Evolutionary conservation across 768 basidiomycete genomes (phyloP).

Genomic region (Pisolithus microcarpus): DNA sequence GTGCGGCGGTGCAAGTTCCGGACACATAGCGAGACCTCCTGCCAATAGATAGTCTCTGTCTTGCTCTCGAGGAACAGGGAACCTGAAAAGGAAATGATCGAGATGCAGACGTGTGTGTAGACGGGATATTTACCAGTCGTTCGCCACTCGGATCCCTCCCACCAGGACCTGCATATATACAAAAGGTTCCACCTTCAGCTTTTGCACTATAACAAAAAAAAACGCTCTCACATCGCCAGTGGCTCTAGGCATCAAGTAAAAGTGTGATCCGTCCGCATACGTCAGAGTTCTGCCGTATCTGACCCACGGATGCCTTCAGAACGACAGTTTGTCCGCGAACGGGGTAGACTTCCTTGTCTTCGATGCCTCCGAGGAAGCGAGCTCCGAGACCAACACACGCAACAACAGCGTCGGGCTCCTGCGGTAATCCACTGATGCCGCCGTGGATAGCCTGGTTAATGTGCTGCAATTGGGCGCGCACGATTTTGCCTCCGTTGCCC

Average conservation of each 20-base stretch:
- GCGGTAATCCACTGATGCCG: slow-evolving; percentile 23
- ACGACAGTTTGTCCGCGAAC: slow-evolving; percentile 41
- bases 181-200: background rate
- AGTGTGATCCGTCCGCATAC: slow-evolving; percentile 22
- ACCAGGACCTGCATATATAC: slow-evolving; percentile 38
- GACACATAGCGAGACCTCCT: slow-evolving; percentile 43
- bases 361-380: slow-evolving; percentile 43
- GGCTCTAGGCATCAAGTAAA: slow-evolving; percentile 31
- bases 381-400: slow-evolving; percentile 67
- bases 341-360: slow-evolving; percentile 42
- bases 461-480: slow-evolving; percentile 59
- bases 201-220: background rate
- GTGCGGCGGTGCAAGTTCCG: slow-evolving; percentile 52
- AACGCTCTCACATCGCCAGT: slow-evolving; percentile 34
- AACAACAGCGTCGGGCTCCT: slow-evolving; percentile 40
- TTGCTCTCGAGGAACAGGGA: slow-evolving; percentile 56
- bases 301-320: slow-evolving; percentile 44
- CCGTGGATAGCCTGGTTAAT: slow-evolving; percentile 65
- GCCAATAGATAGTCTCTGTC: slow-evolving; percentile 54
- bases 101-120: no score
- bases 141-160: slow-evolving; percentile 48
- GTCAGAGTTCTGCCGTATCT: slow-evolving; percentile 29
- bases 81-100: slow-evolving; percentile 33
- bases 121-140: slow-evolving; percentile 49
- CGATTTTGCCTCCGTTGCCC: slow-evolving; percentile 48